Evolutionary conservation across 345 rosid species (phyloP).

Genomic region (Nasturtium officinale): DNA sequence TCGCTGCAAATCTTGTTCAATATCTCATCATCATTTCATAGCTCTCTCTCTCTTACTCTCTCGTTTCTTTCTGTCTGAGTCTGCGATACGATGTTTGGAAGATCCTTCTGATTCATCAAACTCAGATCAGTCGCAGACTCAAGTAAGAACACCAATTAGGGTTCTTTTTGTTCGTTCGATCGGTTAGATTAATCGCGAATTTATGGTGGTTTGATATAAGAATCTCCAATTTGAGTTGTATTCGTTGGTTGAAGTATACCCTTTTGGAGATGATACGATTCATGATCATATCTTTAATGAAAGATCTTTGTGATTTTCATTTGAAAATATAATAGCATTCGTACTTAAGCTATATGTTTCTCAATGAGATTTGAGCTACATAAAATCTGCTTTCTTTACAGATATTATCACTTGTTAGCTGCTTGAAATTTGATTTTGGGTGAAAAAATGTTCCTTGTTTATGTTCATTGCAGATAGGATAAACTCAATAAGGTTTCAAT

Average conservation of each 20-base stretch:
- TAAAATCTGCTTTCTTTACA: no score
- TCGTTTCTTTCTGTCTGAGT: neutral
- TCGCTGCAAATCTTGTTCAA: slow-evolving; percentile 19
- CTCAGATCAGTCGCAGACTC: slow-evolving; percentile 34
- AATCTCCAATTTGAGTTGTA: slow-evolving; percentile 6
- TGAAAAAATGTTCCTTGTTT: neutral
- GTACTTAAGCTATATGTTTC: neutral
- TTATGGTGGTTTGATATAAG: slow-evolving; percentile 29
- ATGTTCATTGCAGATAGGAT: slow-evolving; percentile 8
- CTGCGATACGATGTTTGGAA: slow-evolving; percentile 1
- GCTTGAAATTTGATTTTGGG: neutral
- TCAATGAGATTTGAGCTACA: slow-evolving; percentile 4
- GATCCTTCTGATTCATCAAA: slow-evolving; percentile 36
- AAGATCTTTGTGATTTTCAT: neutral
- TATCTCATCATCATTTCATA: neutral
- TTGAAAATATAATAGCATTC: neutral
- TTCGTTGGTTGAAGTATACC: neutral
- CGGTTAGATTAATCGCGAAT: slow-evolving; percentile 24
- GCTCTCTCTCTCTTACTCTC: slow-evolving; percentile 12
- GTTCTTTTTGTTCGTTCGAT: slow-evolving; percentile 12
- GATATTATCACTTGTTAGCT: neutral
- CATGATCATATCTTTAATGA: slow-evolving; percentile 15
- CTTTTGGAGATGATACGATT: slow-evolving; percentile 13
- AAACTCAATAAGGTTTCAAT: neutral
- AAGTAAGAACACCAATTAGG: slow-evolving; percentile 50